Evolutionary conservation across 2,329 filamentous ascomycete genomes (phyloP).

Genomic region (Aspergillus sp.): DNA sequence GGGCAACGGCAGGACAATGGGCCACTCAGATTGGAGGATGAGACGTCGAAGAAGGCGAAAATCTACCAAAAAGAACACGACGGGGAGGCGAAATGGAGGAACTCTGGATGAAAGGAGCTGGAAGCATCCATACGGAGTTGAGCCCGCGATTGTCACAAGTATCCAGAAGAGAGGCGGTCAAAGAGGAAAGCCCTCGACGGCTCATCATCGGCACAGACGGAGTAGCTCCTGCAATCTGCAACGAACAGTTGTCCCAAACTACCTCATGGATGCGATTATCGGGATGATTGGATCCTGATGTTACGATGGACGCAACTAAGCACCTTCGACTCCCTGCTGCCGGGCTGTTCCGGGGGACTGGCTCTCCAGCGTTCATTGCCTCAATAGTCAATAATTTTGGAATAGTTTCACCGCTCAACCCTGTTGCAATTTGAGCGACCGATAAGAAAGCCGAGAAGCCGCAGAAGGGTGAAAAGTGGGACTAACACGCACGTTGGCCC

Average conservation of each 20-base stretch:
- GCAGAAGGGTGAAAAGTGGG: constrained; percentile 19
- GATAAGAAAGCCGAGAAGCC: constrained; percentile 22
- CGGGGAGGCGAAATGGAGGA: constrained; percentile 8
- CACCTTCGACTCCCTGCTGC: constrained; percentile 17
- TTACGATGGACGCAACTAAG: constrained; percentile 5
- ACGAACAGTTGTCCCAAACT: constrained; percentile 14
- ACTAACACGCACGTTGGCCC: constrained; percentile 21
- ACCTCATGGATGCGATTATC: constrained; percentile 16
- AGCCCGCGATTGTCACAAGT: constrained; percentile 5
- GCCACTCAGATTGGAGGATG: constrained; percentile 18
- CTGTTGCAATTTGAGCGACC: constrained; percentile 19
- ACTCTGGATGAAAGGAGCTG: constrained; percentile 8
- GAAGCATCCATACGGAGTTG: constrained; percentile 10
- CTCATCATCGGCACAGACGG: constrained; percentile 16
- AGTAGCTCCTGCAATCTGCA: constrained; percentile 14
- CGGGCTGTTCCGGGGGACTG: constrained; percentile 27
- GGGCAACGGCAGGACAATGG: constrained; percentile 18
- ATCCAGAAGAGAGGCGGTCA: constrained; percentile 21
- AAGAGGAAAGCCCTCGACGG: constrained; percentile 12
- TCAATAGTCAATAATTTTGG: constrained; percentile 11
- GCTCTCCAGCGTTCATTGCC: constrained; percentile 19
- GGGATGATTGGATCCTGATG: constrained; percentile 12
- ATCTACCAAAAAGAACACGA: constrained; percentile 17
- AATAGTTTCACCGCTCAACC: constrained; percentile 27
- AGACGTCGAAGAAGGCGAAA: constrained; percentile 11